These are phyloP conservation scores for Nakazawaea anatomiae DNA, from an alignment of 805 yeast species.

Conservation along the genomic window DNA sequence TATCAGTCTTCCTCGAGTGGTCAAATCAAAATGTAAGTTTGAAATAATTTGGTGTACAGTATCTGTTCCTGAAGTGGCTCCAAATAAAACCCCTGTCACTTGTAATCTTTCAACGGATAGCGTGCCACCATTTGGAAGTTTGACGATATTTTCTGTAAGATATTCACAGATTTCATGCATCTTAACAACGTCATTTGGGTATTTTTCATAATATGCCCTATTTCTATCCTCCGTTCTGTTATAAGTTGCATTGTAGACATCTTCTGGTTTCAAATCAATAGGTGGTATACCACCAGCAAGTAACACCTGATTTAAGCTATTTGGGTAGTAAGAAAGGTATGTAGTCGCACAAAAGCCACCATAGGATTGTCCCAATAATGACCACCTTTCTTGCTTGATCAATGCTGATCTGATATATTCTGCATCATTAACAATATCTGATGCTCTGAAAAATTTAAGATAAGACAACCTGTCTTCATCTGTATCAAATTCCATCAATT, in stretches of 20 bases:
- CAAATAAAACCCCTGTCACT: slow-evolving; percentile 45
- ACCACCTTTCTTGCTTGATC: slow-evolving; percentile 36
- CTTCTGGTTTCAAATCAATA: slow-evolving; percentile 33
- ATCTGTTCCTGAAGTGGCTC: slow-evolving; percentile 46
- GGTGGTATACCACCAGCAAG: slow-evolving; percentile 61
- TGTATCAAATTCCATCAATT: slow-evolving; percentile 14
- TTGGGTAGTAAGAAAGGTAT: slow-evolving; percentile 39
- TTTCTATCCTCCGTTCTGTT: slow-evolving; percentile 42
- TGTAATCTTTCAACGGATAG: slow-evolving; percentile 47
- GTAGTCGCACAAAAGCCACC: slow-evolving; percentile 50
- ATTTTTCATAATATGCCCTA: slow-evolving; percentile 38
- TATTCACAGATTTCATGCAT: slow-evolving; percentile 33
- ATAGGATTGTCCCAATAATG: slow-evolving; percentile 48
- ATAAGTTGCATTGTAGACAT: slow-evolving; percentile 44
- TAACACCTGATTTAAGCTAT: slow-evolving; percentile 35
- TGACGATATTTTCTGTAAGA: slow-evolving; percentile 23
- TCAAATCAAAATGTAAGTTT: slow-evolving; percentile 33
- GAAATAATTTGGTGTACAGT: slow-evolving; percentile 37
- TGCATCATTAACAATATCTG: slow-evolving; percentile 44
- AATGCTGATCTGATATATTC: slow-evolving; percentile 37
- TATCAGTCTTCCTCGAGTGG: slow-evolving; percentile 28
- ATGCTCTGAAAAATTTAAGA: slow-evolving; percentile 44
- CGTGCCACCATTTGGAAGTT: slow-evolving; percentile 45
- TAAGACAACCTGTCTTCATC: slow-evolving; percentile 30
- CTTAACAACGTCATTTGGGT: slow-evolving; percentile 37